These are phyloP conservation scores for Verticillium nubilum DNA, from an alignment of 2,329 filamentous ascomycete species.

Conservation along the genomic window DNA sequence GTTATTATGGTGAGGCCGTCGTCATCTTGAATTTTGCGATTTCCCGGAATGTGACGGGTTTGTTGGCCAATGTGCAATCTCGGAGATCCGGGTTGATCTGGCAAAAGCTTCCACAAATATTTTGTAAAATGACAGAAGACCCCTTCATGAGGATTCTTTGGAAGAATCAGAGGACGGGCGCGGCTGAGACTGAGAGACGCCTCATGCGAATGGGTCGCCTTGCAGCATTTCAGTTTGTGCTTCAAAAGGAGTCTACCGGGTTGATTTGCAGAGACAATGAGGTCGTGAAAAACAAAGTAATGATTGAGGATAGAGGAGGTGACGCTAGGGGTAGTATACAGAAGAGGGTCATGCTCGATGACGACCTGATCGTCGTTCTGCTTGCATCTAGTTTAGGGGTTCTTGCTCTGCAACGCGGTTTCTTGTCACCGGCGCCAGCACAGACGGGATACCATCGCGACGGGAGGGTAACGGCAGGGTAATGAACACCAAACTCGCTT, in stretches of 20 bases:
- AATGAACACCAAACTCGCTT: background rate
- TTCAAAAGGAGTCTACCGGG: background rate
- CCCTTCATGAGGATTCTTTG: too few species aligned
- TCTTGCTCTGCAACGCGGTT: background rate
- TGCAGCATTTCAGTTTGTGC: background rate
- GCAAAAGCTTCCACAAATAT: too few species aligned
- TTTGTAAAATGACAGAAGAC: too few species aligned
- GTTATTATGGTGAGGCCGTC: too few species aligned
- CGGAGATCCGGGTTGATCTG: too few species aligned
- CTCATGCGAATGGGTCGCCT: background rate
- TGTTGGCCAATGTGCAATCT: too few species aligned
- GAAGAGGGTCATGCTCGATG: constrained; percentile 4
- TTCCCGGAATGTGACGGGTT: too few species aligned
- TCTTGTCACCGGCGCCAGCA: background rate
- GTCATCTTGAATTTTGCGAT: too few species aligned
- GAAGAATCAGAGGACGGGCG: background rate
- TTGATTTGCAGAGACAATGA: background rate
- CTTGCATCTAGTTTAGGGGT: constrained; percentile 2
- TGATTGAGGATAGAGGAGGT: background rate
- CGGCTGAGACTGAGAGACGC: background rate
- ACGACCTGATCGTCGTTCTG: constrained; percentile 4
- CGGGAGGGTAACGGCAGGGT: constrained; percentile 8
- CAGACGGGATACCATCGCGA: background rate
- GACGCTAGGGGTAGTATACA: constrained; percentile 3
- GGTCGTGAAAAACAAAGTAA: background rate